Evolutionary conservation across 208 protist species (phyloP), one percentile per base, ranked within the genome.

Genomic region (Trypanosomatidae sp.): DNA sequence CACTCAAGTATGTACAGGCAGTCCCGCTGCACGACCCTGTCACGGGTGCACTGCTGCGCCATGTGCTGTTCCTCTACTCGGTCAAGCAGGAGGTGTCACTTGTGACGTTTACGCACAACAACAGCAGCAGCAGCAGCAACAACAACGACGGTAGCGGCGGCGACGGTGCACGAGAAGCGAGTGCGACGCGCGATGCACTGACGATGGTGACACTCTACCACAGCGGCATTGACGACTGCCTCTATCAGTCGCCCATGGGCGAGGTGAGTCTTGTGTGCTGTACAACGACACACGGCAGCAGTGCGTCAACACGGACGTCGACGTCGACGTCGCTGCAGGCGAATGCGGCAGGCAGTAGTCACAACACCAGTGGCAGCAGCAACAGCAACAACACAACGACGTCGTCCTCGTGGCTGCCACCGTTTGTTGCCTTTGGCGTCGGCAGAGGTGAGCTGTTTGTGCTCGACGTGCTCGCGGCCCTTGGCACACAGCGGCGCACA

Each of bases 31-130:
- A 44, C 0, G 62, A 89, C 24, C 33, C 58, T 0, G 28, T 49
- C 0, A 38, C 58, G 26, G 48, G 56, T n/a, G 41, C 38, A 2
- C 3, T 43, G 35, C 15, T 49, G 0, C 67, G 76, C 2, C 71
- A 92, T 53, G 48, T 88, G 3, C 66, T 83, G 7, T 92, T 92
- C 53, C 25, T 89, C 2, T 63, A 79, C 43, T 77, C 75, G 24
- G 51, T 71, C 7, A 88, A 87, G 43, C 79, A 92, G 48, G 65
- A 87, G 43, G 59, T 84, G 6, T 60, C 73, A 6, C 32, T 92
- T 11, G 61, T 83, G 1, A 57, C 69, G 4, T 64, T 92, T 19
- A 43, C 40, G 26, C 30, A 35, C 11, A 35, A 15, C 11, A 11
- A 35, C 11, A 15, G 30, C n/a, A 27, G 13, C 6, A 6, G 13